Base-by-base conservation (phyloP, 768 basidiomycete species). In the Panellus pusillus region DNA sequence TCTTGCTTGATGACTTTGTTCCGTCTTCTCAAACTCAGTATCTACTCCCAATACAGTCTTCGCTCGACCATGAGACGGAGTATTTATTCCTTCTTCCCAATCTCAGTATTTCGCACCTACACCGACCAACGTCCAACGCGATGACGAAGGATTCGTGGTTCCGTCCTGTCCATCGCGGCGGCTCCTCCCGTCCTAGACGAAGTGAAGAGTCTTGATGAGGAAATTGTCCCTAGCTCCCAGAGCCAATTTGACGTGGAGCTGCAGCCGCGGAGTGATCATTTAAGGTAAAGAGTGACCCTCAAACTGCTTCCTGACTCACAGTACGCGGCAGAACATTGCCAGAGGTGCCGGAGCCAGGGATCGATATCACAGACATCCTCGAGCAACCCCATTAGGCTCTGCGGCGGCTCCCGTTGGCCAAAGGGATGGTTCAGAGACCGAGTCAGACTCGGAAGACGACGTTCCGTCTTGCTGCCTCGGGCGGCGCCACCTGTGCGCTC, bases 191-290 rank as follows among this genome's bases (percentile, higher is more conserved):
- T 47, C 65, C 67, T 27, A 66, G 62, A 59, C 49, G 48, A 56
- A 42, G 51, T 49, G 54, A 35, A 46, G 45, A 27, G 46, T 20
- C 9, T 47, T 17, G 50, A 58, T 27, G 63, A 64, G 13, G 72
- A 74, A 44, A 46, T 67, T 9, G 65, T 79, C n/a, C 75, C 73
- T 14, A 79, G 75, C 51, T 79, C 77, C 29, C 79, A 79, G 54
- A 74, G 69, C 52, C 73, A 77, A 42, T 57, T 55, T 44, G 78
- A 80, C 54, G 55, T 57, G n/a, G 74, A 77, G 46, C 57, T 75
- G 20, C 59, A 38, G 2, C 52, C 51, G 4, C 43, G 42, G 11
- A 44, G 14, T 18, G 29, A 18, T 27, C 31, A 42, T 28, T 36
- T 20, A n/a, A 60, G 38, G 28, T 64, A 47, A 31, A 57, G 20